A percentile compares a stretch with the other conserved stretches of the same genome.
Conservation (phyloP, 352 stramenopile genomes). For the Globisporangium echinulatum region DNA sequence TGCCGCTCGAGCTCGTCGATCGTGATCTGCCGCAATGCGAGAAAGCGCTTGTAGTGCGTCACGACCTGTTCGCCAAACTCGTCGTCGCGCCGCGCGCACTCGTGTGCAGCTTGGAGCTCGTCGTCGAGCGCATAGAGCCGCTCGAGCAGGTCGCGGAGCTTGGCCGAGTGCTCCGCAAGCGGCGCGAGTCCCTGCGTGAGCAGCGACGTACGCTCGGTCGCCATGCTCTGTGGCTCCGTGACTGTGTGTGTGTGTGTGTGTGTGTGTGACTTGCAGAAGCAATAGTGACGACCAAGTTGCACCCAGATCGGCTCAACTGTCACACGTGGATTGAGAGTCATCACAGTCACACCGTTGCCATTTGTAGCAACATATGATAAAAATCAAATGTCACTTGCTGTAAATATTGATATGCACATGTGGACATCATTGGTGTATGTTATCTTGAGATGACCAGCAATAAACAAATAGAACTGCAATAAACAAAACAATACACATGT, state of each 20-base stretch:
- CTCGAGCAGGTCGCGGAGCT: constrained; percentile 22
- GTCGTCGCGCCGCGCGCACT: constrained; percentile 49
- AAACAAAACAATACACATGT: too few species aligned
- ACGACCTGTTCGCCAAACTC: constrained; percentile 63
- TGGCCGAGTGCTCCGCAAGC: constrained; percentile 22
- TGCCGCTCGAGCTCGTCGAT: constrained; percentile 37
- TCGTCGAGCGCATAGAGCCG: constrained; percentile 46
- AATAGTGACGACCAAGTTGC: not conserved
- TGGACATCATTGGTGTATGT: too few species aligned
- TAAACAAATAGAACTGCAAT: too few species aligned
- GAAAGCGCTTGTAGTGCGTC: constrained; percentile 43
- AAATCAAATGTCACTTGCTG: too few species aligned
- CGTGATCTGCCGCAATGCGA: constrained; percentile 41
- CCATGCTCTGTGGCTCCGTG: not conserved
- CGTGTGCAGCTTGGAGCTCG: constrained; percentile 46
- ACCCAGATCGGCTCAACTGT: not conserved
- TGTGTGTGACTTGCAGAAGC: too few species aligned
- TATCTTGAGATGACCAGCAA: too few species aligned
- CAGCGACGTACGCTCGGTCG: constrained; percentile 20
- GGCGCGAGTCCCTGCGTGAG: constrained; percentile 43
- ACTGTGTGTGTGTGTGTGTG: too few species aligned
- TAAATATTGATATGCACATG: too few species aligned
- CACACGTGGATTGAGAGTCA: too few species aligned
- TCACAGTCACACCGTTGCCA: too few species aligned
- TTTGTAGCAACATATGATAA: too few species aligned